Percentiles rank a stretch among this genome's conserved stretches.
Conservation (phyloP, 805 yeast genomes). For the Candida ponderosae region DNA sequence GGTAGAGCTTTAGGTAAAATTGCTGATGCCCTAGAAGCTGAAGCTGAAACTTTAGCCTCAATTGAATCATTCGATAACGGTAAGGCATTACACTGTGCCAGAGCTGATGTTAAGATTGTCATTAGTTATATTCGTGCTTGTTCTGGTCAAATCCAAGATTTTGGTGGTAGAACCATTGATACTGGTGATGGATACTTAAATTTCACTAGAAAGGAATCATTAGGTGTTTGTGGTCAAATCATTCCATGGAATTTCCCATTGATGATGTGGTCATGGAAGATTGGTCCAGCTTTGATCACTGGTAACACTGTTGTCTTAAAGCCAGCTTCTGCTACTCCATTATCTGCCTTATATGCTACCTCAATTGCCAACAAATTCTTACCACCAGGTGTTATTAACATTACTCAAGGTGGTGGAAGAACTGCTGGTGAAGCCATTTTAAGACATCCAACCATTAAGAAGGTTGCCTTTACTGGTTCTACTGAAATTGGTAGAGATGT, state of each 20-base stretch:
- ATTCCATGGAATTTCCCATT: conserved; percentile 73
- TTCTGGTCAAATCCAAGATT: conserved; percentile 49
- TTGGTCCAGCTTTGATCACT: conserved; percentile 61
- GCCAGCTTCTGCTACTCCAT: conserved; percentile 60
- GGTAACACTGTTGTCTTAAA: conserved; percentile 59
- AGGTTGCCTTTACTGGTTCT: conserved; percentile 64
- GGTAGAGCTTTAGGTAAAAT: conserved; percentile 32
- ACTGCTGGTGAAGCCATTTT: conserved; percentile 53
- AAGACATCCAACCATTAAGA: conserved; percentile 48
- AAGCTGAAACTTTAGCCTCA: conserved; percentile 39
- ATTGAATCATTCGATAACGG: conserved; percentile 50
- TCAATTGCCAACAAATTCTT: conserved; percentile 46
- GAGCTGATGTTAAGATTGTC: conserved; percentile 40
- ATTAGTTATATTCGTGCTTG: conserved; percentile 40
- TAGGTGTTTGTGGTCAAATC: conserved; percentile 64
- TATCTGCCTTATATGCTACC: conserved; percentile 53
- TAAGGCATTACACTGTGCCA: conserved; percentile 39
- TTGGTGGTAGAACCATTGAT: conserved; percentile 38
- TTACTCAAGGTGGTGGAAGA: conserved; percentile 56
- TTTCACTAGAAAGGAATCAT: conserved; percentile 54
- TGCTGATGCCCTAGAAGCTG: conserved; percentile 41
- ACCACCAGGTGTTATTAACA: conserved; percentile 58
- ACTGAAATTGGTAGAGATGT: conserved; percentile 55
- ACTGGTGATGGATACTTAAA: conserved; percentile 44
- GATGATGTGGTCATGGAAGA: conserved; percentile 61